Base-by-base conservation (phyloP, 352 stramenopile genomes). In the Phytophthora foliorum region DNA sequence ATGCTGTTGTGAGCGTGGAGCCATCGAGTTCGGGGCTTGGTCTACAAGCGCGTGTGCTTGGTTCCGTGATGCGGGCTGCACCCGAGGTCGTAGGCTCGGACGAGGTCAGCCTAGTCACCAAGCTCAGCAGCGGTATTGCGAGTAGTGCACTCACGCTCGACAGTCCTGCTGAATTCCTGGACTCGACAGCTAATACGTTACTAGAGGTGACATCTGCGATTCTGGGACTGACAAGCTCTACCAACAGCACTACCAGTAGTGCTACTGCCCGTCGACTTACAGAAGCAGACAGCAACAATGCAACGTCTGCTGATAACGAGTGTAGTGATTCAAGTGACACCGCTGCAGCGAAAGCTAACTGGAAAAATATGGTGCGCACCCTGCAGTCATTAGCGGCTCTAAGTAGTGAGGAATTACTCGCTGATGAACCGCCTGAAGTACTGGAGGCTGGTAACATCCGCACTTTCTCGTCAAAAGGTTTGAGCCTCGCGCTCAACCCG, bases 301-400 rank as follows among this genome's bases (percentile, higher is more conserved):
- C 39, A 6, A n/a, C 48, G 1, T 41, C 34, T 19, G 36, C 19
- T 34, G 29, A 34, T 41, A 41, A 19, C 34, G 34, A 41, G 34
- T 41, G 34, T 7, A n/a, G 16, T n/a, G 34, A 41, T 7, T 11
- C 16, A 11, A 45, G 39, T 45, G 81, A 83, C 31, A 78, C 46
- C 7, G 48, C n/a, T 5, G 61, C 49, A 19, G 41, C 56, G 2
- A 59, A 72, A 14, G 45, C 36, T 1, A 82, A 57, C 11, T 82
- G 81, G 32, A 46, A 41, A 2, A 76, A 78, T 19, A 59, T 84
- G 7, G 59, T 93, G 7, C 39, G 67, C 4, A 82, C 84, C 2
- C 69, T 94, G 9, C 81, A 88, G 25, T 81, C 79, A 0, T 53
- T 94, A 5, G 71, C 81, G 0, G 75, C 80, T 1, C 51, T 94